These are phyloP conservation scores for Ophiosphaerella herpotricha DNA, from an alignment of 2,329 filamentous ascomycete species.

Conservation along the genomic window DNA sequence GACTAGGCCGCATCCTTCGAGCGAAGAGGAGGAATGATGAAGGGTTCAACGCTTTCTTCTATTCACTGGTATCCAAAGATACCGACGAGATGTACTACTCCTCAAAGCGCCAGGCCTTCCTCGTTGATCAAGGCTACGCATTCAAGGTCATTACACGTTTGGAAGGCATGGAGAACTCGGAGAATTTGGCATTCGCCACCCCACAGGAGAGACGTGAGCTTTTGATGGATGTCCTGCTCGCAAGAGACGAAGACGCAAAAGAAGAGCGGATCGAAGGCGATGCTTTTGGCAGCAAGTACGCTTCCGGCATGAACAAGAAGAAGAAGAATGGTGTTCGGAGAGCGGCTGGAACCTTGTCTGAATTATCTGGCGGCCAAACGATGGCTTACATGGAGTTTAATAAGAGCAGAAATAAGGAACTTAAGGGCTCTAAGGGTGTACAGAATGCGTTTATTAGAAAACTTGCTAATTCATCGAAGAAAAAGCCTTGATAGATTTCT, in stretches of 20 bases:
- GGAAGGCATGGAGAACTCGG: constrained; percentile 84
- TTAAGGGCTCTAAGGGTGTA: constrained; percentile 6
- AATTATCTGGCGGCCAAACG: constrained; percentile 87
- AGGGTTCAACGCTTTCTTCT: constrained; percentile 99
- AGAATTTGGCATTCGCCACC: constrained; percentile 78
- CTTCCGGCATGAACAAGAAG: constrained; percentile 51
- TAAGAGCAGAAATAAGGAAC: constrained; percentile 52
- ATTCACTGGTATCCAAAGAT: constrained; percentile 95
- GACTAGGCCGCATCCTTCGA: constrained; percentile 87
- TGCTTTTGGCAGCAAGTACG: constrained; percentile 60
- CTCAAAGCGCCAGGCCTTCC: constrained; percentile 92
- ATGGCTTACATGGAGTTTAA: constrained; percentile 77
- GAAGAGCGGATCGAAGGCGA: constrained; percentile 73
- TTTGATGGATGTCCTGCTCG: constrained; percentile 84
- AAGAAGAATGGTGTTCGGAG: constrained; percentile 68
- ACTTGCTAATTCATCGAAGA: constrained; percentile 6
- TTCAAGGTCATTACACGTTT: constrained; percentile 99
- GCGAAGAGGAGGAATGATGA: constrained; percentile 96
- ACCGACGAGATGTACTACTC: constrained; percentile 98
- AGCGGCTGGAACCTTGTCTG: constrained; percentile 82
- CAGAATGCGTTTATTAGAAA: constrained; percentile 7
- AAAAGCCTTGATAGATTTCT: background rate
- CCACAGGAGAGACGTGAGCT: constrained; percentile 82
- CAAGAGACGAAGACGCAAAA: constrained; percentile 74
- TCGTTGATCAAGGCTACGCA: constrained; percentile 96